Percentiles rank a stretch among this genome's conserved stretches.
These are phyloP conservation scores for Chenopodium formosanum DNA, from an alignment of 148 eudicot species.

Conservation along the genomic window DNA sequence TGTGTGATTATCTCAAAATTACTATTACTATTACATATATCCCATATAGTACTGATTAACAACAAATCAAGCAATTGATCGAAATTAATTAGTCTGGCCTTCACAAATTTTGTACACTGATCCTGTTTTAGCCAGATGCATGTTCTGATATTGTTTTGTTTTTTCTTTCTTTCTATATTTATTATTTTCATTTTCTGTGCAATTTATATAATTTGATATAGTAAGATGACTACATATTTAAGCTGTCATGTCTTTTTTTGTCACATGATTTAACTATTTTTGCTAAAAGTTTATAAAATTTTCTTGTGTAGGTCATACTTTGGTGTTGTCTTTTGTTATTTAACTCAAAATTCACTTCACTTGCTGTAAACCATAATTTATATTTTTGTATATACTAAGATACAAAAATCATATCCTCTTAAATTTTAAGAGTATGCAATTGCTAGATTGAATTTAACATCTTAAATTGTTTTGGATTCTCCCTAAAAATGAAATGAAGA, in stretches of 20 bases:
- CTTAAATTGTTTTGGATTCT: background rate
- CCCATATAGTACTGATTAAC: too few species aligned
- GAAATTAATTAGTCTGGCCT: too few species aligned
- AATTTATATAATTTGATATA: background rate
- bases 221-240: background rate
- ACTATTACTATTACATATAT: too few species aligned
- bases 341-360: slow-evolving; percentile 15
- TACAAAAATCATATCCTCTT: background rate
- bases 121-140: background rate
- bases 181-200: background rate
- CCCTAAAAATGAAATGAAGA: slow-evolving; percentile 15
- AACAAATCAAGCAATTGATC: too few species aligned
- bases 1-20: too few species aligned
- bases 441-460: background rate
- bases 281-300: slow-evolving; percentile 9
- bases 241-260: slow-evolving; percentile 3
- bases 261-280: slow-evolving; percentile 10
- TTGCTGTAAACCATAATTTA: slow-evolving; percentile 9
- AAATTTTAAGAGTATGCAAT: background rate
- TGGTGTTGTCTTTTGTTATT: slow-evolving; percentile 19
- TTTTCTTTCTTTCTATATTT: background rate
- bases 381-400: too few species aligned
- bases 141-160: background rate
- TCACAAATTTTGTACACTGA: too few species aligned
- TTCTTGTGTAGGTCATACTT: background rate